These are phyloP conservation scores for Coelastrella sp. DNA, from an alignment of 139 green algal species.

Conservation along the genomic window DNA sequence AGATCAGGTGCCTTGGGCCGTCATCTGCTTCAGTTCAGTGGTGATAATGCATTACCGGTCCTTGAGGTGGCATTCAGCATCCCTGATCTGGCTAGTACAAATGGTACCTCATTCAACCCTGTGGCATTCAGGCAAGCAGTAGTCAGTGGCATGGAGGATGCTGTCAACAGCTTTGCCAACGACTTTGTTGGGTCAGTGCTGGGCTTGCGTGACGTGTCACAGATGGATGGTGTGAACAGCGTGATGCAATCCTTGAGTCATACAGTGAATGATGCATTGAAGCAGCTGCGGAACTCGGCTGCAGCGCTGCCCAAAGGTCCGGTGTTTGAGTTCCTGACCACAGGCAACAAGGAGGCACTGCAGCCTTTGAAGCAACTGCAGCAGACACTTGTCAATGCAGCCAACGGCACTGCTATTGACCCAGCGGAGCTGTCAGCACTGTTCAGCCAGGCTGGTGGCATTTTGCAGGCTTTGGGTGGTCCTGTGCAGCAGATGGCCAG, in stretches of 20 bases:
- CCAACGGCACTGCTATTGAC: not conserved
- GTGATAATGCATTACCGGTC: not conserved
- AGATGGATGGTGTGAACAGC: not conserved
- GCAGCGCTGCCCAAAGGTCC: not conserved
- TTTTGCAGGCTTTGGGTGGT: not conserved
- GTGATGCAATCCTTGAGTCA: not conserved
- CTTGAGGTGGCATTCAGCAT: not conserved
- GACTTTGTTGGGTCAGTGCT: not conserved
- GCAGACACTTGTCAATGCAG: not conserved
- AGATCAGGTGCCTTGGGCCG: not conserved
- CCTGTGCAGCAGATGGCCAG: not conserved
- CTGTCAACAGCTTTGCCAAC: not conserved
- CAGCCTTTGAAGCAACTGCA: constrained; percentile 24
- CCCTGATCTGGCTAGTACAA: not conserved
- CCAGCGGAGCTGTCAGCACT: not conserved
- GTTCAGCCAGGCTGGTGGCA: not conserved
- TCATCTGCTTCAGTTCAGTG: not conserved
- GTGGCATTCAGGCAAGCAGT: constrained; percentile 1
- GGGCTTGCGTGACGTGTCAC: not conserved
- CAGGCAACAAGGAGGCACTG: not conserved
- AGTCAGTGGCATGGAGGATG: not conserved
- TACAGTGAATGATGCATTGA: not conserved
- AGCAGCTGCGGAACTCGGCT: not conserved
- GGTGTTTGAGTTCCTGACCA: constrained; percentile 2
- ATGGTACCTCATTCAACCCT: not conserved